Conservation (phyloP, 2,329 filamentous ascomycete species). For the Conoideocrella luteorostrata region DNA sequence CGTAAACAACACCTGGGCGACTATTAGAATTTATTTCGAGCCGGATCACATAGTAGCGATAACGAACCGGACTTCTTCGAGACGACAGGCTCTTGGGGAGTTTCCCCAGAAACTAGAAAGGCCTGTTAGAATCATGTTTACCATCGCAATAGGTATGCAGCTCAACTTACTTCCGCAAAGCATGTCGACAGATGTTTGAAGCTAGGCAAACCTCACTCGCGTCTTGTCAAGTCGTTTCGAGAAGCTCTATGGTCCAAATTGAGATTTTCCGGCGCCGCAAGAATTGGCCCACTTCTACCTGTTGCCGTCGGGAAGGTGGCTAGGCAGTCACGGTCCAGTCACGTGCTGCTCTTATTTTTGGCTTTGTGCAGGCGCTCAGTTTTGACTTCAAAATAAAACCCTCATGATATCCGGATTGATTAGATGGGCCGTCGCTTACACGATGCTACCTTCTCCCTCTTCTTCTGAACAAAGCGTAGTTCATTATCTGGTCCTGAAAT, state of each 20-base stretch:
- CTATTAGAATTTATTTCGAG: neutral
- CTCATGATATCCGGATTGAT: too few relatives aligned
- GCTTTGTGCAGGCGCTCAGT: too few relatives aligned
- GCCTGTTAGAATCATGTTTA: neutral
- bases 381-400: too few relatives aligned
- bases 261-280: conserved; percentile 16
- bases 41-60: neutral
- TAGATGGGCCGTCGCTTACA: too few relatives aligned
- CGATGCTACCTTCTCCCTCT: too few relatives aligned
- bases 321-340: neutral
- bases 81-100: conserved; percentile 88
- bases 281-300: conserved; percentile 3
- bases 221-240: conserved; percentile 10
- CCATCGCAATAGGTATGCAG: too few relatives aligned
- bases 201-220: conserved; percentile 15
- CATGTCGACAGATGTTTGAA: conserved; percentile 30
- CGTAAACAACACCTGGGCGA: conserved; percentile 72
- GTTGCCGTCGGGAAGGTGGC: neutral
- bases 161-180: conserved; percentile 40
- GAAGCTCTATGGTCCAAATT: conserved; percentile 9
- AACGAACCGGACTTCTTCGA: conserved; percentile 85
- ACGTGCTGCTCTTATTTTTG: neutral
- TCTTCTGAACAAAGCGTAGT: too few relatives aligned
- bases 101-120: conserved; percentile 81
- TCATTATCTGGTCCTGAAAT: too few relatives aligned